Evolutionary conservation across 169 alveolate species (phyloP).

Genomic region (Babesia bigemina): DNA sequence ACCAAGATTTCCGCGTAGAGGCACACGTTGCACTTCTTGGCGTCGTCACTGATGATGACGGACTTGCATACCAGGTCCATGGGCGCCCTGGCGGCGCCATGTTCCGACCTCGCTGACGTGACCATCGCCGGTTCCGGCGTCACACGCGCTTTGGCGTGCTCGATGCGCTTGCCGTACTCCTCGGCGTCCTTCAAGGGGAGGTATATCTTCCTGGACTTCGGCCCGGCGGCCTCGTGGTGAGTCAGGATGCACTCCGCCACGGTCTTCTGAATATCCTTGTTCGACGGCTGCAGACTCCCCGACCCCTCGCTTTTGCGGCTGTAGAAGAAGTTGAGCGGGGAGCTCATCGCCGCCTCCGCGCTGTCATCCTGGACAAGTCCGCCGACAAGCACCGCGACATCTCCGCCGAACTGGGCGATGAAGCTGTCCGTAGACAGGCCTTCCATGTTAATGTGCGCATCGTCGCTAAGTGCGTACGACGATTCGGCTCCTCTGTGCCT

Average conservation of each 20-base stretch:
- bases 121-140: neutral
- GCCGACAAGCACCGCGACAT: neutral
- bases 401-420: neutral
- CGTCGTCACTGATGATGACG: slow-evolving; percentile 26
- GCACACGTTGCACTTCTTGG: slow-evolving; percentile 46
- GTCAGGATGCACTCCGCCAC: slow-evolving; percentile 59
- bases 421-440: neutral
- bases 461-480: neutral
- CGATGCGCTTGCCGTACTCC: slow-evolving; percentile 32
- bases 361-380: neutral
- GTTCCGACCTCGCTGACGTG: neutral
- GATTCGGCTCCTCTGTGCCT: neutral
- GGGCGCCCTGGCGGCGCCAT: neutral
- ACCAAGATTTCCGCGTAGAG: slow-evolving; percentile 42
- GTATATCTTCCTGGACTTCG: slow-evolving; percentile 27
- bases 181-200: slow-evolving; percentile 62
- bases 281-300: neutral
- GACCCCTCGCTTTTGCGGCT: neutral
- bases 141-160: slow-evolving; percentile 2
- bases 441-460: neutral
- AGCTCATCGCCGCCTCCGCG: neutral
- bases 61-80: slow-evolving; percentile 46
- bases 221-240: slow-evolving; percentile 23
- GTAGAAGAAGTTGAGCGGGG: slow-evolving; percentile 36
- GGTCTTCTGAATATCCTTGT: slow-evolving; percentile 22